Conservation (phyloP, 352 stramenopile genomes). For the Pythium rishiriense region DNA sequence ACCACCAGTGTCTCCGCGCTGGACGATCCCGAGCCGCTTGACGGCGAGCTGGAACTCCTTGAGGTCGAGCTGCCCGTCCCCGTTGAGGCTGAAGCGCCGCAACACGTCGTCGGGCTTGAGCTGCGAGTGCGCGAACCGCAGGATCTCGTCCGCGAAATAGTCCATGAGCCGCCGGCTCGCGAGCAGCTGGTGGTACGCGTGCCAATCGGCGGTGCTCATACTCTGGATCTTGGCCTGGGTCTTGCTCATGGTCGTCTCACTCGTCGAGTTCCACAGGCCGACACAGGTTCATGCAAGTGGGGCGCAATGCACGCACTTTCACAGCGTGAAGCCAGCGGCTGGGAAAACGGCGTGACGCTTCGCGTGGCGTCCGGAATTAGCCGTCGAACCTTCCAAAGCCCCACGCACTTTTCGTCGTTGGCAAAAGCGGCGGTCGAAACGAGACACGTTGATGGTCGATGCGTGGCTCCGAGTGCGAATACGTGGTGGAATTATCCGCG, state of each 20-base stretch:
- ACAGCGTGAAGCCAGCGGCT: not conserved
- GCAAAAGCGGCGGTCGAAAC: too few species aligned
- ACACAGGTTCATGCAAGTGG: not conserved
- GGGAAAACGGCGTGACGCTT: not conserved
- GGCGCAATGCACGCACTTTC: not conserved
- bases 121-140: constrained; percentile 54
- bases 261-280: not conserved
- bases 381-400: not conserved
- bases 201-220: constrained; percentile 78
- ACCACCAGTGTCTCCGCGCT: constrained; percentile 2
- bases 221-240: constrained; percentile 73
- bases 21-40: constrained; percentile 67
- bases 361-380: constrained; percentile 1
- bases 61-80: constrained; percentile 69
- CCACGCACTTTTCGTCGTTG: not conserved
- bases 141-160: constrained; percentile 62
- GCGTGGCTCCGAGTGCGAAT: too few species aligned
- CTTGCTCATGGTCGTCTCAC: constrained; percentile 43
- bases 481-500: too few species aligned
- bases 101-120: constrained; percentile 75
- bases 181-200: constrained; percentile 69
- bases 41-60: constrained; percentile 74
- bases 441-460: too few species aligned
- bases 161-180: constrained; percentile 53
- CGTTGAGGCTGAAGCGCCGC: constrained; percentile 74